Conservation (phyloP, 2,329 filamentous ascomycete species). For the Paecilomyces formosus region DNA sequence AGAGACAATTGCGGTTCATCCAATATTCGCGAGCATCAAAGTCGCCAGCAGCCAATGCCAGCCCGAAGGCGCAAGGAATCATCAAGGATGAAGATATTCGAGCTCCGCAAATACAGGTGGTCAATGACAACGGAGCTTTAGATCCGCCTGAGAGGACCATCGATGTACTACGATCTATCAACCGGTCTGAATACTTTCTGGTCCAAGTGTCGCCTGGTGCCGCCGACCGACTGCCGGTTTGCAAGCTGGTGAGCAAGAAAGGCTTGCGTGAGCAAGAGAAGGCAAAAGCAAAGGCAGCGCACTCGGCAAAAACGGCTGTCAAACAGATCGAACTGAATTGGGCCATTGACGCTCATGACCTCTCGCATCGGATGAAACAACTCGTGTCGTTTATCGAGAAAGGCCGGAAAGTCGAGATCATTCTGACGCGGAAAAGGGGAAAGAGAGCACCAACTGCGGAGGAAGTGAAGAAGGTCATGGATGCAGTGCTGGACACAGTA, state of each 20-base stretch:
- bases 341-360: constrained; percentile 70
- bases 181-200: constrained; percentile 45
- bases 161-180: constrained; percentile 35
- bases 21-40: constrained; percentile 3
- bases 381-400: constrained; percentile 63
- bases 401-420: constrained; percentile 67
- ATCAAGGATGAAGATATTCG: constrained; percentile 28
- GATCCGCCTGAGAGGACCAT: constrained; percentile 19
- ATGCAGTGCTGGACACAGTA: constrained; percentile 40
- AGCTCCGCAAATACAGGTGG: constrained; percentile 23
- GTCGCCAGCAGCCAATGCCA: background rate
- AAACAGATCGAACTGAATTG: constrained; percentile 90
- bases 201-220: constrained; percentile 38
- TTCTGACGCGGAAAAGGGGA: constrained; percentile 60
- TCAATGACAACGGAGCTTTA: constrained; percentile 24
- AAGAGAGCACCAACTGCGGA: constrained; percentile 53
- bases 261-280: constrained; percentile 42
- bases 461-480: constrained; percentile 55
- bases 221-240: constrained; percentile 49
- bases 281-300: constrained; percentile 28
- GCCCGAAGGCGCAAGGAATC: constrained; percentile 2
- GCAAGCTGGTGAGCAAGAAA: constrained; percentile 59
- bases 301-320: constrained; percentile 31
- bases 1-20: constrained; percentile 11
- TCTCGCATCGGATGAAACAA: constrained; percentile 62